Evolutionary conservation across 1,139 yeast genomes (phyloP).

Genomic region (Geotrichum histeridarum): DNA sequence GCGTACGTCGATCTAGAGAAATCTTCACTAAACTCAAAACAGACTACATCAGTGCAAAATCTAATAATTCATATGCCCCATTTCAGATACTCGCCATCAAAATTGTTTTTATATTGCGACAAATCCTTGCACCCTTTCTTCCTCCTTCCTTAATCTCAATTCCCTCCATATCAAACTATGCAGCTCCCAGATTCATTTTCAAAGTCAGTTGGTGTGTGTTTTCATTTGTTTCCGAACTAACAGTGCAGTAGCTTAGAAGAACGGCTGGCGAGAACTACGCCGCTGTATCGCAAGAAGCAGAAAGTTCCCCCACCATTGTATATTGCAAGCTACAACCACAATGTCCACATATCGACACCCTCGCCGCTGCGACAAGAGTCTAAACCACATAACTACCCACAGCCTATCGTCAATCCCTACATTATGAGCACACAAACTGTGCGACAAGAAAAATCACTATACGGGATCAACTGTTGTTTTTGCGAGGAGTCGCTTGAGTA

Average conservation of each 20-base stretch:
- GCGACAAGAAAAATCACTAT: constrained; percentile 23
- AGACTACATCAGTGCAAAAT: not conserved
- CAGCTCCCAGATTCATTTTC: constrained; percentile 15
- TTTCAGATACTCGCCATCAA: constrained; percentile 4
- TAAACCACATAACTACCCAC: constrained; percentile 7
- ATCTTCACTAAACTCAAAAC: constrained; percentile 6
- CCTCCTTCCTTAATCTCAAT: not conserved
- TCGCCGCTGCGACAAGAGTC: not conserved
- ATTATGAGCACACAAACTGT: constrained; percentile 11
- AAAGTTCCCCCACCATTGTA: constrained; percentile 16
- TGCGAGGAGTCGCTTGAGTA: constrained; percentile 30
- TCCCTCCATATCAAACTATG: constrained; percentile 3
- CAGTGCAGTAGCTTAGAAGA: constrained; percentile 15
- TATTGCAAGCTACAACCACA: constrained; percentile 9
- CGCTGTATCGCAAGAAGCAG: not conserved
- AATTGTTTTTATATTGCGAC: constrained; percentile 18
- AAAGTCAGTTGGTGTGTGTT: constrained; percentile 2
- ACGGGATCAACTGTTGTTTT: constrained; percentile 28
- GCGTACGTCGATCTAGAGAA: not conserved
- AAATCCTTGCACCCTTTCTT: constrained; percentile 4
- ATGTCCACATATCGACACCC: constrained; percentile 1
- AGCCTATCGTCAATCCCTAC: constrained; percentile 19
- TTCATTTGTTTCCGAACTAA: not conserved
- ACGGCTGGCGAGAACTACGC: constrained; percentile 10
- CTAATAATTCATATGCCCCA: constrained; percentile 11